Percentiles rank a stretch among this genome's conserved stretches.
These are phyloP conservation scores for Penicillium roqueforti DNA, from an alignment of 495 filamentous ascomycete species.

Conservation along the genomic window DNA sequence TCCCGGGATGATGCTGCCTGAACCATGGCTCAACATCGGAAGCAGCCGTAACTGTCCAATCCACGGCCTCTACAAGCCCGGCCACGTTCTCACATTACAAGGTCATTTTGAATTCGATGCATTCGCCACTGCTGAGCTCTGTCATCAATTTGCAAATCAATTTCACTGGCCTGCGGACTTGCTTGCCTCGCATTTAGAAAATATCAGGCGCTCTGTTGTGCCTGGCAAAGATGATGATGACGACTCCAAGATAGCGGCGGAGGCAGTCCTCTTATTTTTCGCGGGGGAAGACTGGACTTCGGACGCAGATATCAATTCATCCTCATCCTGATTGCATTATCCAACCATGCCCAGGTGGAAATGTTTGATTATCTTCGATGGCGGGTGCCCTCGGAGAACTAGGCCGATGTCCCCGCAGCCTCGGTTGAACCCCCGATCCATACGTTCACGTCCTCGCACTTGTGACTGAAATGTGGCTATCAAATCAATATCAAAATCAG, in stretches of 20 bases:
- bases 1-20: slow-evolving; percentile 1
- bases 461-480: neutral
- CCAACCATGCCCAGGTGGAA: neutral
- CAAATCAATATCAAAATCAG: neutral
- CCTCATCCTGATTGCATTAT: neutral
- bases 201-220: slow-evolving; percentile 14
- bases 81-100: slow-evolving; percentile 25
- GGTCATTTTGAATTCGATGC: slow-evolving; percentile 31
- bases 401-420: slow-evolving; percentile 1
- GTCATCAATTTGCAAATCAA: slow-evolving; percentile 21
- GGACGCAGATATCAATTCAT: neutral
- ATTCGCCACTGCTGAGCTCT: slow-evolving; percentile 21
- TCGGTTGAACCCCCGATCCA: neutral
- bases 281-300: slow-evolving; percentile 2
- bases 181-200: slow-evolving; percentile 13
- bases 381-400: slow-evolving; percentile 1
- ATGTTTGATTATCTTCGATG: neutral
- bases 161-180: slow-evolving; percentile 16
- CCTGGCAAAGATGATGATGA: slow-evolving; percentile 18
- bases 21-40: slow-evolving; percentile 24
- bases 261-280: slow-evolving; percentile 28
- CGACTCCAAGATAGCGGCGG: slow-evolving; percentile 30
- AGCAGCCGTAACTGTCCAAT: slow-evolving; percentile 22
- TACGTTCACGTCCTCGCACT: neutral
- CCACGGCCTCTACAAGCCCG: slow-evolving; percentile 29